Evolutionary conservation across 768 basidiomycete species (phyloP).

Genomic region (Asterophora lycoperdoides): DNA sequence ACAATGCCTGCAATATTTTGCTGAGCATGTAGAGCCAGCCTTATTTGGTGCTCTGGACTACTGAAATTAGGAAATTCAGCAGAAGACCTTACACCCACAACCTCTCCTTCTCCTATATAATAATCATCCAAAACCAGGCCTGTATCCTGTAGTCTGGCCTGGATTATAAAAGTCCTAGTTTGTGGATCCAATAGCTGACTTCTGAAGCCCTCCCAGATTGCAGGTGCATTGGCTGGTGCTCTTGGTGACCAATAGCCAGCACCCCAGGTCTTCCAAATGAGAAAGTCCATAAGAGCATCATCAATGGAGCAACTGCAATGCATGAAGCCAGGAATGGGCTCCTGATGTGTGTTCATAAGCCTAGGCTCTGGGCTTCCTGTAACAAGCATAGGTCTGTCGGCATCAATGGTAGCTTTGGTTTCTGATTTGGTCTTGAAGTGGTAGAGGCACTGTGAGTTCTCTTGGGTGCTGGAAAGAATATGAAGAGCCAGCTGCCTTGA

Average conservation of each 20-base stretch:
- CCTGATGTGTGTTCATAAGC: background rate
- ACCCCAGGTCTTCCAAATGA: background rate
- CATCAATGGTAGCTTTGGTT: background rate
- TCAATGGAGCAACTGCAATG: background rate
- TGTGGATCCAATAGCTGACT: background rate
- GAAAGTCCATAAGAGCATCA: background rate
- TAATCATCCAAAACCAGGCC: background rate
- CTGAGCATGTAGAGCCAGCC: too few species aligned
- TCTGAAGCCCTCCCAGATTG: background rate
- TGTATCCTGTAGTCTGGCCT: background rate
- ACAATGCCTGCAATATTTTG: too few species aligned
- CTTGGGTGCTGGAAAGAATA: background rate
- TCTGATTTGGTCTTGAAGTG: background rate
- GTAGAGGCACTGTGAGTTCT: background rate
- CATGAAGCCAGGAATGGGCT: background rate
- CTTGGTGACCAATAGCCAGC: background rate
- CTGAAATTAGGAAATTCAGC: too few species aligned
- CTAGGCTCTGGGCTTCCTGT: background rate
- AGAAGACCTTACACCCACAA: background rate
- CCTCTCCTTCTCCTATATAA: background rate
- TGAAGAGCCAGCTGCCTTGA: background rate
- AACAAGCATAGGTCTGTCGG: background rate
- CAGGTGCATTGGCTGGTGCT: background rate
- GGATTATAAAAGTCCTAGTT: background rate
- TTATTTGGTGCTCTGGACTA: too few species aligned